Percentiles rank a stretch among this genome's conserved stretches.
Evolutionary conservation across 345 rosid genomes (phyloP).

Genomic region (Euphorbia lathyris): DNA sequence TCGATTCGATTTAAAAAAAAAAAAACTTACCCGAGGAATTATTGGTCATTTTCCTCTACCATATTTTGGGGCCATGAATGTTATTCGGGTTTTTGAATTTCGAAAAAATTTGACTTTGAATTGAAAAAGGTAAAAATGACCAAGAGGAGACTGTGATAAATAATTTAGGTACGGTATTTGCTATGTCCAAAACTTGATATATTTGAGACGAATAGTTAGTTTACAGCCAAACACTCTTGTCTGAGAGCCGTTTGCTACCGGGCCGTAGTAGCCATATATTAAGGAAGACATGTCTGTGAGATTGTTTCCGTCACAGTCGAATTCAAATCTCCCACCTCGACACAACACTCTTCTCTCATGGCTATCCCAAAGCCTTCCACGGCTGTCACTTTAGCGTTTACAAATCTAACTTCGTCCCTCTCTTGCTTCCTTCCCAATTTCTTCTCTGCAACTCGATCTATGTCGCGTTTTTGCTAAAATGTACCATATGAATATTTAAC

Average conservation of each 20-base stretch:
- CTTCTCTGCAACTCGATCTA: neutral
- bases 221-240: neutral
- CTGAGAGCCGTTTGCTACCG: neutral
- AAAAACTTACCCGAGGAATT: too few relatives aligned
- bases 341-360: neutral
- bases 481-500: neutral
- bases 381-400: neutral
- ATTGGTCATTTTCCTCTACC: too few relatives aligned
- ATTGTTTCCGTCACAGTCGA: neutral
- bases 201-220: too few relatives aligned
- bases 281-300: neutral
- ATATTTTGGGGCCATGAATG: too few relatives aligned
- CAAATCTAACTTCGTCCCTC: neutral
- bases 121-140: too few relatives aligned
- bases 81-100: too few relatives aligned
- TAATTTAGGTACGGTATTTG: too few relatives aligned
- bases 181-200: too few relatives aligned
- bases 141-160: too few relatives aligned
- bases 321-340: neutral
- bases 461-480: slow-evolving; percentile 1
- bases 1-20: too few relatives aligned
- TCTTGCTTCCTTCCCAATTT: neutral
- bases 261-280: neutral
- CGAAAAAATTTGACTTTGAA: too few relatives aligned
- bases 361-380: neutral